phyloP scores from a whole-genome alignment of 2,329 filamentous ascomycete genomes.

The Epichloe typhina region DNA sequence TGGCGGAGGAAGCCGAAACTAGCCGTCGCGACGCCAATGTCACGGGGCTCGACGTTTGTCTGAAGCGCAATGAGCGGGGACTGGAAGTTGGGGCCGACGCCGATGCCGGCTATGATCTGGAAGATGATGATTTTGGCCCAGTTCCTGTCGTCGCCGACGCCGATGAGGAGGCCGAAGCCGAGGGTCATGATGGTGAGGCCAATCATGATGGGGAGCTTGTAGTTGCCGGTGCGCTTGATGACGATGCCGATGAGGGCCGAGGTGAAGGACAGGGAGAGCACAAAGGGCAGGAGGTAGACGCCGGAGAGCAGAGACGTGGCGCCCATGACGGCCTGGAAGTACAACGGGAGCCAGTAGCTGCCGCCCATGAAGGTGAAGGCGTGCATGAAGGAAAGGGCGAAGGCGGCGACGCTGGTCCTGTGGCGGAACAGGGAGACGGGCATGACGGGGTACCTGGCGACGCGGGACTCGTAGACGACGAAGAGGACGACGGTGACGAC shows the following conservation, averaged over 20 bases:
- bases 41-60: slow-evolving; percentile 43
- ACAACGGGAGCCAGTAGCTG: slow-evolving; percentile 71
- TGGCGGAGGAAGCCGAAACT: slow-evolving; percentile 57
- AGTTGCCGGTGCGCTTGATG: slow-evolving; percentile 53
- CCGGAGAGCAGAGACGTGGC: slow-evolving; percentile 58
- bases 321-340: slow-evolving; percentile 66
- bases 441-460: slow-evolving; percentile 68
- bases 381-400: slow-evolving; percentile 58
- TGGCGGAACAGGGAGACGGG: slow-evolving; percentile 58
- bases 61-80: slow-evolving; percentile 56
- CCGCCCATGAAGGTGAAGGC: slow-evolving; percentile 65
- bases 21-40: slow-evolving; percentile 56
- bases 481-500: slow-evolving; percentile 51
- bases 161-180: slow-evolving; percentile 51
- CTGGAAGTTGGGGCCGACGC: slow-evolving; percentile 57
- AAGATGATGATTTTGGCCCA: slow-evolving; percentile 46
- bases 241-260: slow-evolving; percentile 44
- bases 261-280: slow-evolving; percentile 50
- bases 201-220: slow-evolving; percentile 45
- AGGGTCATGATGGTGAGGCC: slow-evolving; percentile 48
- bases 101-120: slow-evolving; percentile 50
- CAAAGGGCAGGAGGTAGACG: slow-evolving; percentile 60
- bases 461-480: slow-evolving; percentile 55
- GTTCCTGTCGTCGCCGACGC: slow-evolving; percentile 42
- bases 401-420: slow-evolving; percentile 50